These are phyloP conservation scores for Capsicum baccatum DNA, from an alignment of 257 asterid species.

Conservation along the genomic window DNA sequence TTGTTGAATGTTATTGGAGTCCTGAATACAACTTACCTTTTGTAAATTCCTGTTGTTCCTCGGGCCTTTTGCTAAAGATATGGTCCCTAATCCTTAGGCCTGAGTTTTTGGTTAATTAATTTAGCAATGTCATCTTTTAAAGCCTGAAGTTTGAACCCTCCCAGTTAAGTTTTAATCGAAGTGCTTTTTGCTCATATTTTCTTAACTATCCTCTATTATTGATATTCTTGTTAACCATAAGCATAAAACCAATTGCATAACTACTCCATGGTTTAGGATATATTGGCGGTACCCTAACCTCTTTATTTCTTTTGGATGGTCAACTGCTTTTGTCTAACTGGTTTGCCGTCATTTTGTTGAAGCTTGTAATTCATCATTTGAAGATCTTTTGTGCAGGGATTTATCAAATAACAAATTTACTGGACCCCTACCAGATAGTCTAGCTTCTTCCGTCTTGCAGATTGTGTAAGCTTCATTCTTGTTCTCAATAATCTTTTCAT, in stretches of 20 bases:
- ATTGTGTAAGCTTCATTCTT: conserved; percentile 67
- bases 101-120: neutral
- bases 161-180: neutral
- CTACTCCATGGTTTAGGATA: neutral
- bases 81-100: neutral
- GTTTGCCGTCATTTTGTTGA: neutral
- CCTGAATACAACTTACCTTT: neutral
- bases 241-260: neutral
- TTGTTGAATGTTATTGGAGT: neutral
- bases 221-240: neutral
- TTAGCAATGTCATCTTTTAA: neutral
- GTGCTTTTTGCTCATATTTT: neutral
- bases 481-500: conserved; percentile 8
- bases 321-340: neutral
- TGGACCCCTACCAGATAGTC: conserved; percentile 81
- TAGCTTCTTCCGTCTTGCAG: conserved; percentile 76
- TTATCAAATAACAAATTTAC: conserved; percentile 75
- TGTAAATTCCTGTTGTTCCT: neutral
- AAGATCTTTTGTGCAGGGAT: conserved; percentile 68
- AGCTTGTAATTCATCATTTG: conserved; percentile 14
- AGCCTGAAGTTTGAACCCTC: neutral
- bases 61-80: neutral
- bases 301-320: conserved; percentile 4
- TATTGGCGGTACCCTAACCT: neutral
- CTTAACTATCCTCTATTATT: neutral